A percentile compares a stretch with the other conserved stretches of the same genome.
phyloP scores from a whole-genome alignment of 2,329 filamentous ascomycete genomes.

The Macroventuria anomochaeta region DNA sequence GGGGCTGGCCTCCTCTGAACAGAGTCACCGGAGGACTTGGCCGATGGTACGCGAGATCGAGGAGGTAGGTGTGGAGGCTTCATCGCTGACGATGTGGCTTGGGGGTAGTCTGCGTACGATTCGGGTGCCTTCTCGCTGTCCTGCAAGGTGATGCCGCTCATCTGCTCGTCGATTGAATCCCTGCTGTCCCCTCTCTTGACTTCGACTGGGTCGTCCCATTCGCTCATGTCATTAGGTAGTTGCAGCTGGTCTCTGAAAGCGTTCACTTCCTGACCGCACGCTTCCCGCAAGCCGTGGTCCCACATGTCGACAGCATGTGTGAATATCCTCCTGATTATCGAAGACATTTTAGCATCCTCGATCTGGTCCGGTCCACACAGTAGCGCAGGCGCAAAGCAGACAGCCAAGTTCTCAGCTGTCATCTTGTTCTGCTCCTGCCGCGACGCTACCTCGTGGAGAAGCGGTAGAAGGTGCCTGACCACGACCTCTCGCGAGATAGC shows the following conservation, averaged over 20 bases:
- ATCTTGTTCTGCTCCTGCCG: constrained; percentile 61
- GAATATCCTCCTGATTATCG: constrained; percentile 58
- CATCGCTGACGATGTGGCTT: constrained; percentile 19
- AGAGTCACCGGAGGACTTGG: constrained; percentile 38
- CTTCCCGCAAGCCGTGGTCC: constrained; percentile 52
- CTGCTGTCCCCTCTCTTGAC: constrained; percentile 32
- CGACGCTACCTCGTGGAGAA: constrained; percentile 56
- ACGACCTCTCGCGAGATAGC: constrained; percentile 56
- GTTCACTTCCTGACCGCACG: constrained; percentile 48
- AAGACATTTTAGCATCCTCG: constrained; percentile 62
- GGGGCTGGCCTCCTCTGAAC: constrained; percentile 54
- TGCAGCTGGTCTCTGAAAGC: constrained; percentile 51
- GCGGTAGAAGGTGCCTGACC: constrained; percentile 59
- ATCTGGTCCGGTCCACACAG: constrained; percentile 61
- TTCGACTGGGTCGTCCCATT: constrained; percentile 59
- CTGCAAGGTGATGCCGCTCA: constrained; percentile 52
- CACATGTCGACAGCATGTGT: constrained; percentile 57
- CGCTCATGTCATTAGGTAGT: constrained; percentile 48
- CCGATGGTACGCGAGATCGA: constrained; percentile 35
- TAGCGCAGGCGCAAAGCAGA: constrained; percentile 61
- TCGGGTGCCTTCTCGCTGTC: constrained; percentile 48
- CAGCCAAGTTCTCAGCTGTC: constrained; percentile 60
- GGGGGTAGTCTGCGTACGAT: constrained; percentile 23
- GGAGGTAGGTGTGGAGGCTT: constrained; percentile 50
- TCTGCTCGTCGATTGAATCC: constrained; percentile 46